A percentile compares a stretch with the other conserved stretches of the same genome.
Evolutionary conservation across 202 grass and related monocot genomes (phyloP).

Genomic region (Eragrostis tef): DNA sequence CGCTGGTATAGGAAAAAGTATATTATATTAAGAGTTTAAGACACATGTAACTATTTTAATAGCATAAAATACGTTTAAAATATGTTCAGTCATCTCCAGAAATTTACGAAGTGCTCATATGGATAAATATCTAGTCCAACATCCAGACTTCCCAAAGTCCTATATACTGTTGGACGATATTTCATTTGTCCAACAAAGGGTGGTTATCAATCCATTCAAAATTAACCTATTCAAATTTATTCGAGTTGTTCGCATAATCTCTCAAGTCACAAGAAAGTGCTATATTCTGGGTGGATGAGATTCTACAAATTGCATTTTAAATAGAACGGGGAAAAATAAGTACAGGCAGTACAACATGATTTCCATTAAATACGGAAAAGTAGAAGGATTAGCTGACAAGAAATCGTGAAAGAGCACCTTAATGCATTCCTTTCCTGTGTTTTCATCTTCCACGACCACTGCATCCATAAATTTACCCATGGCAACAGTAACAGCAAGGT

Average conservation of each 20-base stretch:
- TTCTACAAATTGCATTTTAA: conserved; percentile 16
- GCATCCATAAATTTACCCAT: conserved; percentile 99
- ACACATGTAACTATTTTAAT: neutral
- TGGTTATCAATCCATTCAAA: neutral
- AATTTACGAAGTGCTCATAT: neutral
- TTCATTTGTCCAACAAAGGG: neutral
- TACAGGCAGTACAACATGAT: conserved; percentile 1
- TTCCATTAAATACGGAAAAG: neutral
- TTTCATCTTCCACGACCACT: conserved; percentile 94
- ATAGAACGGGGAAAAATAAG: neutral
- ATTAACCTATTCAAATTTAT: conserved; percentile 14
- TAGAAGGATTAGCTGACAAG: conserved; percentile 27
- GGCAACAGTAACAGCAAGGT: conserved; percentile 96
- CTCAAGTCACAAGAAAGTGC: conserved; percentile 11
- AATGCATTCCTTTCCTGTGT: conserved; percentile 98
- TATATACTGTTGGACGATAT: neutral
- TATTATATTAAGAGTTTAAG: conserved; percentile 3
- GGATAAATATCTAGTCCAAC: neutral
- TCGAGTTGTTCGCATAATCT: neutral
- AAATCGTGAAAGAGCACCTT: conserved; percentile 61
- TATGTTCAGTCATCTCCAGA: neutral
- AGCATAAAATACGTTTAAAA: neutral
- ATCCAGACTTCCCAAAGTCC: neutral
- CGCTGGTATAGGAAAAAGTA: conserved; percentile 5
- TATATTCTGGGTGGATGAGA: neutral